Base-by-base conservation (phyloP, 148 eudicot species). In the Cornus controversa region DNA sequence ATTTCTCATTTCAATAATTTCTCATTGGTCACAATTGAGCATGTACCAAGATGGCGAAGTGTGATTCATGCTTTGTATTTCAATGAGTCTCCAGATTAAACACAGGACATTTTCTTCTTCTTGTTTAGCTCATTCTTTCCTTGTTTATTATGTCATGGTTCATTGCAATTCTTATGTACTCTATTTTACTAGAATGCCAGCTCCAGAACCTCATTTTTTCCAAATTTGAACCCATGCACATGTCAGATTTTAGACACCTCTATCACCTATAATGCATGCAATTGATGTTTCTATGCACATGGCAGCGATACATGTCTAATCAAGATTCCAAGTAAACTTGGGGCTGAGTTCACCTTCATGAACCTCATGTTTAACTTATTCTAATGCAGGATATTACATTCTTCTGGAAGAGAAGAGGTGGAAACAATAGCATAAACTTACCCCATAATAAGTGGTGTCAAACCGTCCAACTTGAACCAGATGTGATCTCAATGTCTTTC, bases 391-490 rank as follows among this genome's bases (percentile, higher is more conserved):
- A 87, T 57, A 80, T 87, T 26, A 84, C 87, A 58, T 82, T 82
- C 80, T 67, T 84, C 83, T 84, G 84, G 81, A 84, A 82, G 81
- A 78, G 90, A 80, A 87, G 90, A 84, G 90, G 90, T 42, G 90
- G 90, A 78, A 80, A 77, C 84, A 80, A 42, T 53, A 67, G 62
- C 9, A 80, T 68, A 66, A 82, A 73, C 73, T 47, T 84, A 63
- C 77, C 84, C 57, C 87, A 87, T 70, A 71, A 72, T 53, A 82
- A 76, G 71, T 87, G 90, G 90, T 82, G 85, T 70, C 90, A 87
- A 79, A 84, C 85, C 66, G 90, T 87, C 57, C 90, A 80, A 63
- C 82, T 84, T 31, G 90, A 87, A 67, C 87, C 90, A 54, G 87
- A 84, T 77, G 90, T 87, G 72, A 78, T 87, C 65, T 87, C 90